Evolutionary conservation across 2,329 filamentous ascomycete genomes (phyloP).

Genomic region (Trichophyton simii): DNA sequence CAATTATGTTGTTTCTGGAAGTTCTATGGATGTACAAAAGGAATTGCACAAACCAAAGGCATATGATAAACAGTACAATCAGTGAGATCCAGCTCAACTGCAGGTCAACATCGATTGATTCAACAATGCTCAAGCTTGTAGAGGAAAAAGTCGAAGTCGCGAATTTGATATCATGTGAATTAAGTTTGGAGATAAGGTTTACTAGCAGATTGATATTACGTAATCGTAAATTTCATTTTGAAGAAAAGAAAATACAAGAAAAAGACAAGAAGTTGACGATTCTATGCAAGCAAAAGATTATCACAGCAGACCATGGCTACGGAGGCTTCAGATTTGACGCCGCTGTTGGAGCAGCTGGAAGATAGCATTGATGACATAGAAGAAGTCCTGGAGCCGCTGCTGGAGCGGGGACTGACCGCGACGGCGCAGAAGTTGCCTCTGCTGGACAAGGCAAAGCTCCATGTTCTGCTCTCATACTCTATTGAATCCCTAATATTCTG

Average conservation of each 20-base stretch:
- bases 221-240: background rate
- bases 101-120: background rate
- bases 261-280: background rate
- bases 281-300: background rate
- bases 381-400: constrained; percentile 58
- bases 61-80: background rate
- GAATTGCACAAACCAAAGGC: background rate
- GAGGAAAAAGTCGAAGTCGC: background rate
- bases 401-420: constrained; percentile 51
- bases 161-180: background rate
- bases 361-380: constrained; percentile 69
- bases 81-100: background rate
- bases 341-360: constrained; percentile 61
- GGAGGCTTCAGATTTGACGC: constrained; percentile 48
- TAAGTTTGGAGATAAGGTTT: background rate
- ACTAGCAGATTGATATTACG: background rate
- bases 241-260: background rate
- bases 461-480: constrained; percentile 75
- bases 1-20: background rate
- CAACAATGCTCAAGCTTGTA: background rate
- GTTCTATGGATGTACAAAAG: background rate
- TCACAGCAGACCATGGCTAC: constrained; percentile 23
- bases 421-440: constrained; percentile 69
- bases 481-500: constrained; percentile 85
- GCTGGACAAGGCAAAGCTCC: constrained; percentile 90